Percentiles rank a stretch among this genome's conserved stretches.
Conservation (phyloP, 768 basidiomycete genomes). For the Lactarius pseudohatsudake region DNA sequence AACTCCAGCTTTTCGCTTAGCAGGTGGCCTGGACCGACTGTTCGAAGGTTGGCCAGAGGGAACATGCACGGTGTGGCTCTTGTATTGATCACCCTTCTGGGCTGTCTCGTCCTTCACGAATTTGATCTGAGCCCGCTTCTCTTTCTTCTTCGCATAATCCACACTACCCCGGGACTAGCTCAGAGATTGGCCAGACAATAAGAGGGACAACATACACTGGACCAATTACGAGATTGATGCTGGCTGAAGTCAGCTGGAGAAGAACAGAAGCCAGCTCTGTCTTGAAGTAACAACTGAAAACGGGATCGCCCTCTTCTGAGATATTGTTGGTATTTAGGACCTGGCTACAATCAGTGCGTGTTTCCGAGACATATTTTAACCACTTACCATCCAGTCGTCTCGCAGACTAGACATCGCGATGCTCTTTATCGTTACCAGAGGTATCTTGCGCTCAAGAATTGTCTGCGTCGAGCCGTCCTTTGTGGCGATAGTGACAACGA, state of each 20-base stretch:
- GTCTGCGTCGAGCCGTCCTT: conserved; percentile 62
- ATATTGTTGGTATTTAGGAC: conserved; percentile 65
- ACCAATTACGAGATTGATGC: conserved; percentile 67
- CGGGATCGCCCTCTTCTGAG: conserved; percentile 94
- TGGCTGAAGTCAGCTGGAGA: conserved; percentile 75
- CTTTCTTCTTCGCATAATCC: conserved; percentile 95
- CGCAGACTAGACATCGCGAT: conserved; percentile 85
- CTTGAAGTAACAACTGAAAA: conserved; percentile 92
- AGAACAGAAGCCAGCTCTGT: conserved; percentile 88
- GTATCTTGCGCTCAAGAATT: conserved; percentile 82
- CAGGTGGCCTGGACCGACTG: conserved; percentile 80
- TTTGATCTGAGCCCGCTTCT: conserved; percentile 85
- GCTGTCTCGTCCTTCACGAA: conserved; percentile 88
- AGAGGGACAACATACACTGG: conserved; percentile 61
- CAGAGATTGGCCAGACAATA: conserved; percentile 1
- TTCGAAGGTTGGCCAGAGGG: conserved; percentile 81
- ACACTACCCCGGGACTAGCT: conserved; percentile 50
- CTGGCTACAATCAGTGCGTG: conserved; percentile 41
- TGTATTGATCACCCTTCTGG: conserved; percentile 78
- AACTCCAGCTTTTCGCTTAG: conserved; percentile 84
- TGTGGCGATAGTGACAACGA: conserved; percentile 54
- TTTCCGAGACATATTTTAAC: background rate
- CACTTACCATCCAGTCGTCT: conserved; percentile 91
- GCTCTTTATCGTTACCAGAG: conserved; percentile 81
- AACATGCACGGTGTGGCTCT: conserved; percentile 89